These are phyloP conservation scores for Cyclotella distinguenda DNA, from an alignment of 108 stramenopile genomes.

Conservation along the genomic window DNA sequence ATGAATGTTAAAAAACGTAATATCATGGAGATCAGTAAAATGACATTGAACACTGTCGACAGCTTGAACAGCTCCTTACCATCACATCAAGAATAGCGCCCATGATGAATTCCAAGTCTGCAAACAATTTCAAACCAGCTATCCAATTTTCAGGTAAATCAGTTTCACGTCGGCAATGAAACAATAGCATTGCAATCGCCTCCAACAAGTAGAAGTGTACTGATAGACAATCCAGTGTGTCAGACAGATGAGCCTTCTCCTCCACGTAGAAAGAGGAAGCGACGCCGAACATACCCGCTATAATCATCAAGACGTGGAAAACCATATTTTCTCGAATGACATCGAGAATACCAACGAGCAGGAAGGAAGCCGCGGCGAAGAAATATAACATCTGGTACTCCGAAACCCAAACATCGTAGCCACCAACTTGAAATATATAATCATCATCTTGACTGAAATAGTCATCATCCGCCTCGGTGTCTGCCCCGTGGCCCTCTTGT, in stretches of 20 bases:
- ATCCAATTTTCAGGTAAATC: slow-evolving; percentile 3
- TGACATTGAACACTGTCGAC: background rate
- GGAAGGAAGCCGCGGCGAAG: slow-evolving; percentile 10
- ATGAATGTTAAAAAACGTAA: background rate
- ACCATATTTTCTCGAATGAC: background rate
- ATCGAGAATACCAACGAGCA: slow-evolving; percentile 10
- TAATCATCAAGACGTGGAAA: slow-evolving; percentile 7
- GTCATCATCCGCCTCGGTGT: background rate
- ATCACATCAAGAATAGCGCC: slow-evolving; percentile 23
- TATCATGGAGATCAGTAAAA: background rate
- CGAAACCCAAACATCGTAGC: slow-evolving; percentile 9
- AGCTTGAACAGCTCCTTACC: background rate
- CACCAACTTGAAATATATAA: slow-evolving; percentile 3
- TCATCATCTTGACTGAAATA: slow-evolving; percentile 9
- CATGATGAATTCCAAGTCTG: slow-evolving; percentile 9
- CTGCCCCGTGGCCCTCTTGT: too few species aligned
- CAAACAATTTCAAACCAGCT: background rate
- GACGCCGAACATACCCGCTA: slow-evolving; percentile 25
- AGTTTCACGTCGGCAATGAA: background rate
- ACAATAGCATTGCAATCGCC: slow-evolving; percentile 6
- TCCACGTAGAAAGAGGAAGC: slow-evolving; percentile 12
- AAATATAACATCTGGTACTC: slow-evolving; percentile 20
- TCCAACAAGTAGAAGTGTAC: slow-evolving; percentile 25
- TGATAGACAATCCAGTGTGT: slow-evolving; percentile 18
- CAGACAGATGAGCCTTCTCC: slow-evolving; percentile 9